Evolutionary conservation across 345 rosid species (phyloP).

Genomic region (Eucalyptus viminalis): DNA sequence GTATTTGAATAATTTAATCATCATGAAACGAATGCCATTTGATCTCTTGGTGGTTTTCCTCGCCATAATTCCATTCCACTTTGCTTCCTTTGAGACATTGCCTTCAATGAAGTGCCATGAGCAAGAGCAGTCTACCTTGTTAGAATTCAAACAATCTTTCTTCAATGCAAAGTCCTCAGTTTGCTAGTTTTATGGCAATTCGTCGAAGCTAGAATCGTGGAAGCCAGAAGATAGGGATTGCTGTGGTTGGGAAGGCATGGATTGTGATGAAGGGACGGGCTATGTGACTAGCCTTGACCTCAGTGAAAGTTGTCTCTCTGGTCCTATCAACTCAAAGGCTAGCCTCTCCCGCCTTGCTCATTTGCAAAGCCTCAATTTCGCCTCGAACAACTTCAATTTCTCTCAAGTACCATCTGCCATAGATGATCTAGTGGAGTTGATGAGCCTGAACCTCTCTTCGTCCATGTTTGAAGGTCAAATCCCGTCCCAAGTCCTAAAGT

Average conservation of each 20-base stretch:
- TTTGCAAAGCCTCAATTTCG: background rate
- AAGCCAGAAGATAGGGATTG: background rate
- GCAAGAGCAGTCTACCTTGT: background rate
- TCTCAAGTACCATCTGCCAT: background rate
- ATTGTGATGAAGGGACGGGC: background rate
- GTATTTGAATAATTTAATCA: too few relatives aligned
- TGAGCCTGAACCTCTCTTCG: background rate
- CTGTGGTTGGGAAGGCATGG: background rate
- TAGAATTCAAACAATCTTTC: background rate
- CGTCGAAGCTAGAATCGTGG: background rate
- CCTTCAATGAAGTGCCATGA: background rate
- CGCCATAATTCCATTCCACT: background rate
- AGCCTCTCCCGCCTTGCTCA: constrained; percentile 1
- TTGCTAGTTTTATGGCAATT: background rate
- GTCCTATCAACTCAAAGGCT: background rate
- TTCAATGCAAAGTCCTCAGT: background rate
- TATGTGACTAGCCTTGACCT: constrained; percentile 1
- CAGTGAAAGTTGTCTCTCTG: background rate
- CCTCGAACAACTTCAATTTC: background rate
- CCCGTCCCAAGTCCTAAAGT: background rate
- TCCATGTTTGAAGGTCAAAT: background rate
- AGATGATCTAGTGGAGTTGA: background rate
- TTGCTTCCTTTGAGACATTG: background rate
- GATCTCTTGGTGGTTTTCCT: background rate
- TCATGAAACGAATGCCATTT: too few relatives aligned